Conservation (phyloP, 1,139 yeast genomes). For the Yamadazyma oceani region DNA sequence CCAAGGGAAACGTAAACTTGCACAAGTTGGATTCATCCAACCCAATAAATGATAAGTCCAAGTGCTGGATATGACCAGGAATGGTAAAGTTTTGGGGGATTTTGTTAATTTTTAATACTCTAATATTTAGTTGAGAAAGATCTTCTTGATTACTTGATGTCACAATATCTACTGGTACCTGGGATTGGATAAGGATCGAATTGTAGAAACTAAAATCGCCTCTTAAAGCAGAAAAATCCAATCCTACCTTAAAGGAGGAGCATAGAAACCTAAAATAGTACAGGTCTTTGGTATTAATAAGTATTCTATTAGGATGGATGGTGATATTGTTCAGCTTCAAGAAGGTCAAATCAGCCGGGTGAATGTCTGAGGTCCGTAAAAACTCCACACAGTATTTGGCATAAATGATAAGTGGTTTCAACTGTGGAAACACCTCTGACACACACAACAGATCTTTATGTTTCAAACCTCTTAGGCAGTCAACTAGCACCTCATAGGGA, state of each 20-base stretch:
- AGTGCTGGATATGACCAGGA: conserved; percentile 9
- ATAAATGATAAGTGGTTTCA: not conserved
- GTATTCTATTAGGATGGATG: not conserved
- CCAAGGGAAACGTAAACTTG: conserved; percentile 17
- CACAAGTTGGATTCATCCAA: conserved; percentile 14
- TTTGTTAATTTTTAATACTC: conserved; percentile 2
- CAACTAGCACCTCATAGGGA: not conserved
- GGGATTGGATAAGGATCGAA: not conserved
- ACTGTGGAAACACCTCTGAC: conserved; percentile 2
- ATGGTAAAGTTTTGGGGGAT: not conserved
- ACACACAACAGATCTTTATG: not conserved
- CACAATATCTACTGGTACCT: not conserved
- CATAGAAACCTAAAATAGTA: not conserved
- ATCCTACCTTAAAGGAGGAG: not conserved
- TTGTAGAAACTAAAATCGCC: not conserved
- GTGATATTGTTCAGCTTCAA: not conserved
- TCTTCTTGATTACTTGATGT: not conserved
- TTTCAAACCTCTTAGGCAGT: not conserved
- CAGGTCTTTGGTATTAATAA: not conserved
- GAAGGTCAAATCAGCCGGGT: not conserved
- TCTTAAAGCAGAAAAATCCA: not conserved
- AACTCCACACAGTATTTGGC: not conserved
- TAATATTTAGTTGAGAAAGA: conserved; percentile 3
- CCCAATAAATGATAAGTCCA: conserved; percentile 26
- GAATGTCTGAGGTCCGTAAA: not conserved